phyloP scores from a whole-genome alignment of 495 filamentous ascomycete species.

The Daldinia vernicosa region DNA sequence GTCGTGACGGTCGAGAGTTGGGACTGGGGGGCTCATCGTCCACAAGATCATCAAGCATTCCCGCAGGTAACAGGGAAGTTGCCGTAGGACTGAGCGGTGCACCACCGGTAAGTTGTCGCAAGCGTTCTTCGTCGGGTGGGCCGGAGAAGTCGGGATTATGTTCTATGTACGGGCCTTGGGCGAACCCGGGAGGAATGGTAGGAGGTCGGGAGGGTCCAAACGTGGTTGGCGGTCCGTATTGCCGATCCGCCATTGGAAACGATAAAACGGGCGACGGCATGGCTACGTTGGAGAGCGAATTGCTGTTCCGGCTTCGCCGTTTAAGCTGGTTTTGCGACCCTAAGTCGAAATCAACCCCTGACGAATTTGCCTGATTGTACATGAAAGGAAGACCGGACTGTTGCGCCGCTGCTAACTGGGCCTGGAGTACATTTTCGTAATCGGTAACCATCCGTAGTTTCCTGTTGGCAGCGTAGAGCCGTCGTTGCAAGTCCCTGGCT shows the following conservation, averaged over 20 bases:
- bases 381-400: conserved; percentile 47
- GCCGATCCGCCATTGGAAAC: conserved; percentile 52
- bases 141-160: conserved; percentile 52
- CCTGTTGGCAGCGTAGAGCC: conserved; percentile 48
- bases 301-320: conserved; percentile 64
- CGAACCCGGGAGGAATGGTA: conserved; percentile 59
- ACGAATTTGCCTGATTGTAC: conserved; percentile 56
- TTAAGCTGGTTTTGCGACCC: conserved; percentile 58
- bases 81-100: conserved; percentile 85
- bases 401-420: conserved; percentile 41
- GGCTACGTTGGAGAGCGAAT: conserved; percentile 60
- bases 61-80: conserved; percentile 78
- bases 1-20: conserved; percentile 44
- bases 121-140: conserved; percentile 54
- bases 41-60: conserved; percentile 73
- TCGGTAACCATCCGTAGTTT: conserved; percentile 51
- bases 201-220: conserved; percentile 53
- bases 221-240: conserved; percentile 42
- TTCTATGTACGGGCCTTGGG: conserved; percentile 62
- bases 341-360: conserved; percentile 60
- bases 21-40: conserved; percentile 72
- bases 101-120: conserved; percentile 61
- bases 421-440: conserved; percentile 51
- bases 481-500: conserved; percentile 55
- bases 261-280: conserved; percentile 52